These are phyloP conservation scores for Poa annua DNA, from an alignment of 176 grass and related monocot species.

Conservation along the genomic window DNA sequence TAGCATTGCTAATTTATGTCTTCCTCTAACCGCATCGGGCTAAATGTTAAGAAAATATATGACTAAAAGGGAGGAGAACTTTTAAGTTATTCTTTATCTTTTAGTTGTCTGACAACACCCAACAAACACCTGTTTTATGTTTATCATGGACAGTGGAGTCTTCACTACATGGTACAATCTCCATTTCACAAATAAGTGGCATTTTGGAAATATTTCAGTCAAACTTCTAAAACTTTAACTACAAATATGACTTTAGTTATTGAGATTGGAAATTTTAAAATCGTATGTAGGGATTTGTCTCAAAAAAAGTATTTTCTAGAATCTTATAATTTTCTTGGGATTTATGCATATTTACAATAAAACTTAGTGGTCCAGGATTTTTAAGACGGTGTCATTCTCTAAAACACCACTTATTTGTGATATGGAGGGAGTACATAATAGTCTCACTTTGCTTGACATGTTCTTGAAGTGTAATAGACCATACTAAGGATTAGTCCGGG, in stretches of 20 bases:
- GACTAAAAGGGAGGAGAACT: not conserved
- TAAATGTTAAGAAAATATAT: not conserved
- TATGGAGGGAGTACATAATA: slow-evolving; percentile 1
- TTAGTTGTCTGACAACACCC: not conserved
- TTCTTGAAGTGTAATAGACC: slow-evolving; percentile 1
- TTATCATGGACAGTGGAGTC: not conserved
- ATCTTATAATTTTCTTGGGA: not conserved
- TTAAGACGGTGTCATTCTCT: not conserved
- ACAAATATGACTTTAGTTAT: not conserved
- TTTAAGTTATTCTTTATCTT: not conserved
- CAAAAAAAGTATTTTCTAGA: not conserved
- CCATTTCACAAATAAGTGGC: not conserved
- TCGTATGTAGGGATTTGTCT: not conserved
- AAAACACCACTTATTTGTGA: not conserved
- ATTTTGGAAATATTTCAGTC: not conserved
- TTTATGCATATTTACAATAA: not conserved
- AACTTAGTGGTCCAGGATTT: not conserved
- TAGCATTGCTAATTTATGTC: not conserved
- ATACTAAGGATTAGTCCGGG: not conserved
- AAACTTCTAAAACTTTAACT: not conserved
- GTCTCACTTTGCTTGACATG: not conserved
- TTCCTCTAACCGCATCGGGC: not conserved
- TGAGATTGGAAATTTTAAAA: not conserved
- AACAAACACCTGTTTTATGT: not conserved
- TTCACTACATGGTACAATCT: not conserved